phyloP scores from a whole-genome alignment of 2,329 filamentous ascomycete species.

The Colletotrichum sp. region DNA sequence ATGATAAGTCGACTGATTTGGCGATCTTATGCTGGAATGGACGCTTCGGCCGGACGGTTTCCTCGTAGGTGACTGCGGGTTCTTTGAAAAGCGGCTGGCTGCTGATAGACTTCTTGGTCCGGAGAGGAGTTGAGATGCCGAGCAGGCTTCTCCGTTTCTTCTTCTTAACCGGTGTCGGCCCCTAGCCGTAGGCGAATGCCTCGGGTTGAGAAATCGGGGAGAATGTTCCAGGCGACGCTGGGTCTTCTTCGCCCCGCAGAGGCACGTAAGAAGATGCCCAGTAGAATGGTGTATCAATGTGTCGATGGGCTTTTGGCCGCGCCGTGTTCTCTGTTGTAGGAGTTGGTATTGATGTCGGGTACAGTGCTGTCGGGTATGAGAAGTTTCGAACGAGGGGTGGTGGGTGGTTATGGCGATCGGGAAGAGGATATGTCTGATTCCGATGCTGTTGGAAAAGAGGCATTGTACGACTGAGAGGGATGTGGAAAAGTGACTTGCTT shows the following conservation, averaged over 20 bases:
- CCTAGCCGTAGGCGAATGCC: conserved; percentile 17
- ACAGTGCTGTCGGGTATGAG: conserved; percentile 23
- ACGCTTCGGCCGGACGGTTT: not conserved
- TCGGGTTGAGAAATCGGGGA: not conserved
- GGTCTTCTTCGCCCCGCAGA: not conserved
- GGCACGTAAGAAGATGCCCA: conserved; percentile 15
- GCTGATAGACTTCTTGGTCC: not conserved
- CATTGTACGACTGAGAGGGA: not conserved
- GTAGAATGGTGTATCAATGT: not conserved
- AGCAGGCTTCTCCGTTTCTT: conserved; percentile 12
- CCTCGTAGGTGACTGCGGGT: not conserved
- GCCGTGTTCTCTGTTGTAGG: not conserved
- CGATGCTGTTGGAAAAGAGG: conserved; percentile 3
- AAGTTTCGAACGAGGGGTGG: conserved; percentile 22
- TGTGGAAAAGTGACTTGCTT: not conserved
- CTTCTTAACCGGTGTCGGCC: not conserved
- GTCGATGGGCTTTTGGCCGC: not conserved
- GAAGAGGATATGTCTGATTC: not conserved
- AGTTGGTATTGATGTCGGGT: not conserved
- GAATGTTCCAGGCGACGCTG: not conserved
- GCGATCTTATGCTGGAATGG: not conserved
- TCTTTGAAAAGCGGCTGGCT: not conserved
- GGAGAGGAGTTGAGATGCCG: not conserved
- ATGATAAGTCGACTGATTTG: conserved; percentile 1
- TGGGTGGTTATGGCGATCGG: not conserved